A percentile compares a stretch with the other conserved stretches of the same genome.
Evolutionary conservation across 192 early-diverging fungal genomes (phyloP).

Genomic region (Martensiomyces pterosporus): DNA sequence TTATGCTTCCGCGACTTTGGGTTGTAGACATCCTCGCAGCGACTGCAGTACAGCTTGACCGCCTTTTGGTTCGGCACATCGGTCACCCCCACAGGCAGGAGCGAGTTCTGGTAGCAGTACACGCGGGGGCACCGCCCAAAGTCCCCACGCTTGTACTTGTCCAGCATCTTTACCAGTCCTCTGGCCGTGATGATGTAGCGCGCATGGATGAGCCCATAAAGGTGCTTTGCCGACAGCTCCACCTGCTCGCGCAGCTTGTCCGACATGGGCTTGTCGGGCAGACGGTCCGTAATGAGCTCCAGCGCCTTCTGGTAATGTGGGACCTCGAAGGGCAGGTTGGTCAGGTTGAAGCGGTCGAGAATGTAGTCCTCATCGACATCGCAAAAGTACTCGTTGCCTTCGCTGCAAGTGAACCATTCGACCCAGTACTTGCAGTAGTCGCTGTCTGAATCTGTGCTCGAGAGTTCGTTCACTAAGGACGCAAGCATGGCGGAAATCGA

Average conservation of each 20-base stretch:
- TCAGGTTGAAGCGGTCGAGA: slow-evolving; percentile 95
- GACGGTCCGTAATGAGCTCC: slow-evolving; percentile 83
- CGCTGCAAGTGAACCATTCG: slow-evolving; percentile 87
- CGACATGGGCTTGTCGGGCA: slow-evolving; percentile 33
- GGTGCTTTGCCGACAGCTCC: slow-evolving; percentile 81
- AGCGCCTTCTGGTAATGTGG: slow-evolving; percentile 85
- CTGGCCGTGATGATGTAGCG: slow-evolving; percentile 90
- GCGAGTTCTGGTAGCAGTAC: slow-evolving; percentile 82
- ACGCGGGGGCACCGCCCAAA: slow-evolving; percentile 97
- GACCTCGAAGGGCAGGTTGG: slow-evolving; percentile 87
- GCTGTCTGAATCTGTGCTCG: slow-evolving; percentile 40
- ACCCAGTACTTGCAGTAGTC: slow-evolving; percentile 75
- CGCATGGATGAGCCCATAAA: slow-evolving; percentile 98
- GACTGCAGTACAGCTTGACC: slow-evolving; percentile 94
- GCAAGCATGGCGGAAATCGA: too few relatives aligned
- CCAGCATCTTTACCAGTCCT: slow-evolving; percentile 91
- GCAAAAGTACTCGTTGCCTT: slow-evolving; percentile 98
- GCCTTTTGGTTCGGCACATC: slow-evolving; percentile 80
- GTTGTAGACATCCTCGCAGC: slow-evolving; percentile 96
- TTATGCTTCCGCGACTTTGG: slow-evolving; percentile 84
- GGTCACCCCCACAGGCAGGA: slow-evolving; percentile 84
- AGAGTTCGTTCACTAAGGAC: slow-evolving; percentile 45
- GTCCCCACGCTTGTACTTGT: slow-evolving; percentile 90
- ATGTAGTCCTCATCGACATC: slow-evolving; percentile 98
- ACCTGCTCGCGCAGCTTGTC: slow-evolving; percentile 74